Percentiles rank a stretch among this genome's conserved stretches.
Evolutionary conservation across 345 rosid species (phyloP).

Genomic region (Punica granatum): DNA sequence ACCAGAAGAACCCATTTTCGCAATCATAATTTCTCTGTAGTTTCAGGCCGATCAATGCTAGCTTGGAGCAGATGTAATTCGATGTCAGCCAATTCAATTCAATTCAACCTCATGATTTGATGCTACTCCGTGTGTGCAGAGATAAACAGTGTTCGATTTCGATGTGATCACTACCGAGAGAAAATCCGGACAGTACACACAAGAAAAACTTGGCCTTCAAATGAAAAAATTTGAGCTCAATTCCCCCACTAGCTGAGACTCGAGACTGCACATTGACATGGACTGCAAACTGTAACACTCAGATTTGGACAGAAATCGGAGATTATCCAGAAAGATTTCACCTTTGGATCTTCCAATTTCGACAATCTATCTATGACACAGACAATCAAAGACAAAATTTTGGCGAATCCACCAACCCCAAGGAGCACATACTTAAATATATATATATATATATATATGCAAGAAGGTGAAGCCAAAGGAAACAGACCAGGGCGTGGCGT

Average conservation of each 20-base stretch:
- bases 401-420: background rate
- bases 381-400: background rate
- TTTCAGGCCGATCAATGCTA: background rate
- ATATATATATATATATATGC: no score
- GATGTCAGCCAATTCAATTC: background rate
- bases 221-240: background rate
- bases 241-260: background rate
- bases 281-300: background rate
- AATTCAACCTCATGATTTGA: background rate
- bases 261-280: background rate
- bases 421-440: no score
- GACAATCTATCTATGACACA: background rate
- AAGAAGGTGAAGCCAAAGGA: constrained; percentile 1
- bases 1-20: background rate
- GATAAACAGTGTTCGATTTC: background rate
- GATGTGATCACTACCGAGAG: background rate
- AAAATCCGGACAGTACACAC: background rate
- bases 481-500: constrained; percentile 56
- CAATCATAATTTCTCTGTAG: background rate
- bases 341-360: background rate
- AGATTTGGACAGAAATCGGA: background rate
- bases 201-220: background rate
- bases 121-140: background rate
- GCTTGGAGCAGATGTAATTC: background rate
- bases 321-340: background rate